Conservation (phyloP, 129 eudicot species). For the Centella asiatica region DNA sequence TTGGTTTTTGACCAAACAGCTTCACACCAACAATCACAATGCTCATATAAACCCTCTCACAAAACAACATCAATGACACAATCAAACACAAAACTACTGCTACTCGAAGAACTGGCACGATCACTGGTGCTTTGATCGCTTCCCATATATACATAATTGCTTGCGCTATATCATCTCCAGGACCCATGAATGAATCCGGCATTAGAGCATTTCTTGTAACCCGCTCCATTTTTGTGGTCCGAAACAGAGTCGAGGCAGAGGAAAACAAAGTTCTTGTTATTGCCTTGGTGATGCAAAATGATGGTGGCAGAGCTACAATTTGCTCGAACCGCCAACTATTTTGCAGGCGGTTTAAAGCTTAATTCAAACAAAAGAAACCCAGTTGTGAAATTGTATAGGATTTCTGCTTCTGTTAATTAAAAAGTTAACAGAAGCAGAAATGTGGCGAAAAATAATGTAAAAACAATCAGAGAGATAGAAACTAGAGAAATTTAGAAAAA, state of each 20-base stretch:
- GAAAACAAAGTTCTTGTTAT: neutral
- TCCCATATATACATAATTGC: conserved; percentile 14
- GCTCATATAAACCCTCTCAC: conserved; percentile 37
- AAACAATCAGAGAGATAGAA: too few relatives aligned
- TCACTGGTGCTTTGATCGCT: conserved; percentile 19
- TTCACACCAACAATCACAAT: conserved; percentile 23
- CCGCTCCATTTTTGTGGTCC: conserved; percentile 16
- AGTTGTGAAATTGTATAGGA: neutral
- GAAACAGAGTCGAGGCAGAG: conserved; percentile 1
- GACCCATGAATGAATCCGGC: conserved; percentile 16
- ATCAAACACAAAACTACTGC: conserved; percentile 19
- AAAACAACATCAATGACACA: conserved; percentile 36
- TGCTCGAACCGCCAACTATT: neutral
- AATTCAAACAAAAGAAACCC: neutral
- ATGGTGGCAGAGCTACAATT: neutral
- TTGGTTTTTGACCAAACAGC: conserved; percentile 16
- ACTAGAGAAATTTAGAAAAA: too few relatives aligned
- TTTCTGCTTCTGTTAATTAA: conserved; percentile 1
- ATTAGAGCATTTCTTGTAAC: neutral
- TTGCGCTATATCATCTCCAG: conserved; percentile 4
- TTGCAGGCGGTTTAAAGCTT: neutral
- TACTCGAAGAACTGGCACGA: conserved; percentile 22
- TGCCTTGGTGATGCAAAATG: neutral
- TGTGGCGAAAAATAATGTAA: neutral
- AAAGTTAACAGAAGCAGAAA: neutral